Conservation (phyloP, 1,284 basidiomycete species). For the Cryptococcus maquisensis region DNA sequence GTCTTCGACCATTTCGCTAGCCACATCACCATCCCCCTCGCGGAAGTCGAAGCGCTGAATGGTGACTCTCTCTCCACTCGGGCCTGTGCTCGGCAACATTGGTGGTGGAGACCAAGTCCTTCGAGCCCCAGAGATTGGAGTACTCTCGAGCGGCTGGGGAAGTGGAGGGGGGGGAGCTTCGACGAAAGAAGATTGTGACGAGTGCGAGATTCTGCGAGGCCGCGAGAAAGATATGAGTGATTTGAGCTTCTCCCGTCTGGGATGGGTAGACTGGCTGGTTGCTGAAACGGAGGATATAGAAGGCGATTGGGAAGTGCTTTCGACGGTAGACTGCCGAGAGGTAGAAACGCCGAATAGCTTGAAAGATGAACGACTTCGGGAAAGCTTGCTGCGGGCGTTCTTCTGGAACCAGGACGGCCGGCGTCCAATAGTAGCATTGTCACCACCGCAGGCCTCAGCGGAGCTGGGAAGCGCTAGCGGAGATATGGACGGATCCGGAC, state of each 20-base stretch:
- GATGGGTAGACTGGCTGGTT: neutral
- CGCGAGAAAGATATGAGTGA: slow-evolving; percentile 8
- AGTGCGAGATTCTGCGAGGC: slow-evolving; percentile 2
- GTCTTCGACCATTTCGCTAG: neutral
- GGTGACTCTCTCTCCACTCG: too few relatives aligned
- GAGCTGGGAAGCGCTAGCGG: too few relatives aligned
- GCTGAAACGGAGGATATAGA: neutral
- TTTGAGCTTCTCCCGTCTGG: slow-evolving; percentile 7
- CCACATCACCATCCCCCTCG: too few relatives aligned
- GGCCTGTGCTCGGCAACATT: too few relatives aligned
- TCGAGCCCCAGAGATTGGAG: neutral
- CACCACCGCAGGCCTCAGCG: too few relatives aligned
- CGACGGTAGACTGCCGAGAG: neutral
- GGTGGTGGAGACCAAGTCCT: neutral
- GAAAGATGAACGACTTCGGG: neutral
- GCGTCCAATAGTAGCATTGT: too few relatives aligned
- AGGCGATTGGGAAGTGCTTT: neutral
- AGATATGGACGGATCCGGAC: too few relatives aligned
- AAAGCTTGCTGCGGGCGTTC: neutral
- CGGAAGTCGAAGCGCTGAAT: too few relatives aligned
- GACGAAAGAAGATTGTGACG: neutral
- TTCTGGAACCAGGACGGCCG: neutral
- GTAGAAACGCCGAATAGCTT: neutral
- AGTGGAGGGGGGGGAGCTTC: too few relatives aligned
- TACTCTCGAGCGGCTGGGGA: too few relatives aligned